Evolutionary conservation across 805 yeast species (phyloP).

Genomic region (Metschnikowia hibisci): DNA sequence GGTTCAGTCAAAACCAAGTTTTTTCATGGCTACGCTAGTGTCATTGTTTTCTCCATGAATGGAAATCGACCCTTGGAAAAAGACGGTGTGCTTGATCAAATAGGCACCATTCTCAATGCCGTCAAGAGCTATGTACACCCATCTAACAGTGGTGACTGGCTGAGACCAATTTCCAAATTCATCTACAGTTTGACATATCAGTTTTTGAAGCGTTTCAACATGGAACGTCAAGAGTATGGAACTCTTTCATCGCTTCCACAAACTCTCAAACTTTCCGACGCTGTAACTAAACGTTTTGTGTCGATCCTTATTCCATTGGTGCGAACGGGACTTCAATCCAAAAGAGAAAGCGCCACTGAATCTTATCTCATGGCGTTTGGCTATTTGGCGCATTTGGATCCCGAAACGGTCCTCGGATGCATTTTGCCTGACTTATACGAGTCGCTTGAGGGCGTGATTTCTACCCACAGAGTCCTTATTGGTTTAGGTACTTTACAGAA

Average conservation of each 20-base stretch:
- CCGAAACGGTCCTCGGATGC: slow-evolving; percentile 50
- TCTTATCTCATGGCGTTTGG: slow-evolving; percentile 58
- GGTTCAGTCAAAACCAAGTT: slow-evolving; percentile 40
- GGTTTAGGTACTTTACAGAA: slow-evolving; percentile 67
- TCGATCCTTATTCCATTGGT: slow-evolving; percentile 52
- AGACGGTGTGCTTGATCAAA: slow-evolving; percentile 47
- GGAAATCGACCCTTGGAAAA: slow-evolving; percentile 41
- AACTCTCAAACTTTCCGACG: slow-evolving; percentile 32
- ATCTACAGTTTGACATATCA: slow-evolving; percentile 56
- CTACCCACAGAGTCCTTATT: slow-evolving; percentile 74
- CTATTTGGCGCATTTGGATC: slow-evolving; percentile 59
- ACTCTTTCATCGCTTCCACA: slow-evolving; percentile 23
- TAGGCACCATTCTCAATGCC: slow-evolving; percentile 59
- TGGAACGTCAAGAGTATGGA: slow-evolving; percentile 42
- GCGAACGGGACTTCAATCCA: slow-evolving; percentile 74
- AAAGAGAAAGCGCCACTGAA: slow-evolving; percentile 51
- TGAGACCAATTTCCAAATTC: slow-evolving; percentile 61
- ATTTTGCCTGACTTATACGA: slow-evolving; percentile 72
- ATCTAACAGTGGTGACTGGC: slow-evolving; percentile 90
- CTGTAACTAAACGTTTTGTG: slow-evolving; percentile 41
- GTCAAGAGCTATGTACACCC: slow-evolving; percentile 86
- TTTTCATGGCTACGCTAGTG: slow-evolving; percentile 41
- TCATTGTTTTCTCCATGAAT: slow-evolving; percentile 58
- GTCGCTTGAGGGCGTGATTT: slow-evolving; percentile 61
- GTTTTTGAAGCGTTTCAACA: slow-evolving; percentile 54